Evolutionary conservation across 78 protist genomes (phyloP), one percentile per base, ranked within the genome.

Genomic region (Tieghemostelium lacteum): DNA sequence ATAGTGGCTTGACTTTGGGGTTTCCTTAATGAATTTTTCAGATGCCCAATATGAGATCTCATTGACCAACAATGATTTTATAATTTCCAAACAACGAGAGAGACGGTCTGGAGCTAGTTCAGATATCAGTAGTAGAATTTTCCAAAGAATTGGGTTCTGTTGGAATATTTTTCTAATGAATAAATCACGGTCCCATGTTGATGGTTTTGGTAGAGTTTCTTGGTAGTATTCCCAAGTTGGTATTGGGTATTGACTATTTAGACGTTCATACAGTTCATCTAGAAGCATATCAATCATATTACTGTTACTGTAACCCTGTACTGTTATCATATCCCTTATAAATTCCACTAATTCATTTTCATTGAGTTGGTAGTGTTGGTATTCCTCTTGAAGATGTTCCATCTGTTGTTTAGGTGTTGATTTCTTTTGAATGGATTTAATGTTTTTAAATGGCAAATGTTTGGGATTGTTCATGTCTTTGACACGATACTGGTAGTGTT

Each of bases 201-300:
- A 71, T 29, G 42, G 86, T 40, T 77, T 88, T 26, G 93, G 93
- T 63, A 88, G 14, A 6, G 63, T 69, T 17, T 88, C 93, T 52
- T 63, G 72, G 54, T 88, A 88, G 31, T 40, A 69, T 16, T 88
- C 93, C 12, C 49, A 71, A 0, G 85, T 29, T 58, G 93, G 93
- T 19, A 50, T 66, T 3, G 50, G 26, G 29, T 88, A 63, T 1
- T 36, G 28, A 3, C 70, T 37, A 19, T 22, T 7, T 4, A 66
- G 36, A 24, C 91, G 58, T 45, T 28, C 26, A 6, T 60, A 54
- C 7, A 83, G 36, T n/a, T 69, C 78, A 7, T 45, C 37, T 14
- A 78, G 57, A 28, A 83, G 36, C 58, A 69, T 69, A 10, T 42
- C 10, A 31, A 83, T 22, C 39, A 62, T 60, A 33, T 40, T 29